These are phyloP conservation scores for Chaetomium globosum DNA, from an alignment of 2,329 filamentous ascomycete genomes.

Conservation along the genomic window DNA sequence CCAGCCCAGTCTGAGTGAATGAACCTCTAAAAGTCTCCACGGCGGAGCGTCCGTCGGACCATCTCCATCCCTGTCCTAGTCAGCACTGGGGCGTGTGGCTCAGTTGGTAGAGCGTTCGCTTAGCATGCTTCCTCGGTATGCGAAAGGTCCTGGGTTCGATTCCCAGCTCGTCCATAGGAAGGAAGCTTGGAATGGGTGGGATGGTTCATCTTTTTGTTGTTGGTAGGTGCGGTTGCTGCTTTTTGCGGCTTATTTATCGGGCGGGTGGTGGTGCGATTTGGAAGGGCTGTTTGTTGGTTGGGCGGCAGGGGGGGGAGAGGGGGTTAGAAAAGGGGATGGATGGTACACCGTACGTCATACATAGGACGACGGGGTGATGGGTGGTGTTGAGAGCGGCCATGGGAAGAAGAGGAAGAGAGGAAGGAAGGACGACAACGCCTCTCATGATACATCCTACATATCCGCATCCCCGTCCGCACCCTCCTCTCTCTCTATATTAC, in stretches of 20 bases:
- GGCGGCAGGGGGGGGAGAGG: no score
- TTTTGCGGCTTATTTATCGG: background rate
- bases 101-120: conserved; percentile 33
- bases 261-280: background rate
- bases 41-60: background rate
- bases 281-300: background rate
- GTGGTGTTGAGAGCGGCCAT: background rate
- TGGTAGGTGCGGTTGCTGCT: background rate
- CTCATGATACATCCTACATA: background rate
- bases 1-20: no score
- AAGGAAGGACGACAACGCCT: background rate
- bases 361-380: background rate
- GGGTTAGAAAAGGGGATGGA: no score
- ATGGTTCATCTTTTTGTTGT: no score
- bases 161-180: conserved; percentile 28
- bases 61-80: background rate
- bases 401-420: background rate
- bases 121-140: conserved; percentile 25
- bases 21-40: background rate
- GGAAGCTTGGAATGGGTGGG: background rate
- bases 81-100: conserved; percentile 27
- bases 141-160: conserved; percentile 33
- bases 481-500: no score
- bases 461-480: no score
- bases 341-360: no score